A percentile compares a stretch with the other conserved stretches of the same genome.
Conservation (phyloP, 805 yeast species). For the Candida piceae region DNA sequence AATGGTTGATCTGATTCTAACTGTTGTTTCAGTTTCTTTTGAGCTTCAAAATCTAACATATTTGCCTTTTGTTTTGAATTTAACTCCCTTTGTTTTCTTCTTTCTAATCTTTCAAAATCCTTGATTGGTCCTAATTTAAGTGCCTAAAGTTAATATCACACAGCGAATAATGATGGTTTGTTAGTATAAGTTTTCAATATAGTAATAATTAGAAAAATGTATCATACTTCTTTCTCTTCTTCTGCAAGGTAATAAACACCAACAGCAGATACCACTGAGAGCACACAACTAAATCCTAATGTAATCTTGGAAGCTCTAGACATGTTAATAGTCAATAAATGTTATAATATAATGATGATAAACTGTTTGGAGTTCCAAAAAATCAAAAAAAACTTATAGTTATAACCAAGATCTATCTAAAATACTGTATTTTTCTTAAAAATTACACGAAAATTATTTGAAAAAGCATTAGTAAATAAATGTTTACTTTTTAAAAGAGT, state of each 20-base stretch:
- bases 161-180: too few species aligned
- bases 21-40: constrained; percentile 52
- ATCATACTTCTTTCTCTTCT: constrained; percentile 58
- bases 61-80: constrained; percentile 45
- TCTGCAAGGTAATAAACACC: constrained; percentile 71
- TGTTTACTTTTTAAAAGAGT: too few species aligned
- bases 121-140: constrained; percentile 80
- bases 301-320: constrained; percentile 78
- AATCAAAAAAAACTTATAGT: too few species aligned
- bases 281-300: constrained; percentile 49
- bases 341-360: too few species aligned
- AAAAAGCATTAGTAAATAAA: too few species aligned
- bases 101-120: constrained; percentile 63
- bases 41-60: constrained; percentile 61
- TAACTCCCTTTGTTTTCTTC: constrained; percentile 33
- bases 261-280: constrained; percentile 54
- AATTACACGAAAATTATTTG: too few species aligned
- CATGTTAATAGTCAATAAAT: constrained; percentile 49
- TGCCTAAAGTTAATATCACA: too few species aligned
- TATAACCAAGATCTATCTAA: too few species aligned
- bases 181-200: too few species aligned
- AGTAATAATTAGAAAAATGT: too few species aligned
- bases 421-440: too few species aligned
- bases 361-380: neutral
- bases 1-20: constrained; percentile 61